phyloP scores from a whole-genome alignment of 805 yeast species.

The Spathaspora boniae region DNA sequence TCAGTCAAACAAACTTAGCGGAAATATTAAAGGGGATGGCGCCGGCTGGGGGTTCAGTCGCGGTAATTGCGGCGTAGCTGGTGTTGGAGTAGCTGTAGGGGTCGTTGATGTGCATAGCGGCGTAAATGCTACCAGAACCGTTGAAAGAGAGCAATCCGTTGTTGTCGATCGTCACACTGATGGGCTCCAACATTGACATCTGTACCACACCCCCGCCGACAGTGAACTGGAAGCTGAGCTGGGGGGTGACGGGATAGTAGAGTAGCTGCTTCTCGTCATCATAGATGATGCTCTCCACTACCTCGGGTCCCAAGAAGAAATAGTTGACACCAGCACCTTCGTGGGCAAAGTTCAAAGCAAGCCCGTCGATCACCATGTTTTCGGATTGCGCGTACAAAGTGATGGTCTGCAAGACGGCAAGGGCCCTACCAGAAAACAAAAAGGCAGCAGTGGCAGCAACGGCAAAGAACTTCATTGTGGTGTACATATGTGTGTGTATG shows the following conservation, averaged over 20 bases:
- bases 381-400: too few relatives aligned
- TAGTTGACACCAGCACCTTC: slow-evolving; percentile 47
- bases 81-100: slow-evolving; percentile 23
- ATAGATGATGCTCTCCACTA: slow-evolving; percentile 19
- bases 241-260: slow-evolving; percentile 1
- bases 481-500: too few relatives aligned
- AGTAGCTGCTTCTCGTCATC: slow-evolving; percentile 11
- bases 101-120: slow-evolving; percentile 25
- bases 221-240: slow-evolving; percentile 1
- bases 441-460: too few relatives aligned
- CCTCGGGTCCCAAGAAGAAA: slow-evolving; percentile 23
- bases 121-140: slow-evolving; percentile 19
- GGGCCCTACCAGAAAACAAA: too few relatives aligned
- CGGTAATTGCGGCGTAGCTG: slow-evolving; percentile 13
- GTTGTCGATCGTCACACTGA: slow-evolving; percentile 7
- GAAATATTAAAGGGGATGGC: slow-evolving; percentile 9
- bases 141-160: slow-evolving; percentile 10
- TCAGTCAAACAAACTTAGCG: too few relatives aligned
- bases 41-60: slow-evolving; percentile 4
- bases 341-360: slow-evolving; percentile 31
- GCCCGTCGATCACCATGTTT: too few relatives aligned
- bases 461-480: too few relatives aligned
- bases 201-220: slow-evolving; percentile 10
- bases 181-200: slow-evolving; percentile 10
- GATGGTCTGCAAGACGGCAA: too few relatives aligned